Percentiles rank a stretch among this genome's conserved stretches.
Evolutionary conservation across 139 green algal species (phyloP).

Genomic region (Spirogloea muscicola): DNA sequence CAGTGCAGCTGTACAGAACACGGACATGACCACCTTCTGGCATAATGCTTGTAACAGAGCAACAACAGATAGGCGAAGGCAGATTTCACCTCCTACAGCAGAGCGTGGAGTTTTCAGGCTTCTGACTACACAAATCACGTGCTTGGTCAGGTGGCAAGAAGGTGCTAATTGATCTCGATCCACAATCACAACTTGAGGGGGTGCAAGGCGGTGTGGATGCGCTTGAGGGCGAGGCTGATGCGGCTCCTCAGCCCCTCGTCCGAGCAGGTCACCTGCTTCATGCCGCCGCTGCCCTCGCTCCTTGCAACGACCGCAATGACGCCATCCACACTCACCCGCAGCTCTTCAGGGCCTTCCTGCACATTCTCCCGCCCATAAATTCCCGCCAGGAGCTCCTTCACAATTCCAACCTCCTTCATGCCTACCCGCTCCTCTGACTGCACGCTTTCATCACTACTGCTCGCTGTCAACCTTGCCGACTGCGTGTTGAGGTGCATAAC

Average conservation of each 20-base stretch:
- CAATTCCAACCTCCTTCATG: neutral
- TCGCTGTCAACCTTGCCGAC: neutral
- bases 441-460: neutral
- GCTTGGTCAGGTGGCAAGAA: no score
- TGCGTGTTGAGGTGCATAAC: slow-evolving; percentile 66
- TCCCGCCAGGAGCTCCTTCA: neutral
- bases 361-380: neutral
- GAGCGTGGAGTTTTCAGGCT: no score
- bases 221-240: slow-evolving; percentile 25
- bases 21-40: no score
- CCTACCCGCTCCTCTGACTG: neutral
- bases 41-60: no score
- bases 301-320: neutral
- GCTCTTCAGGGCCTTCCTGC: neutral
- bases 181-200: slow-evolving; percentile 33
- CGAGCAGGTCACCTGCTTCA: slow-evolving; percentile 6
- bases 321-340: slow-evolving; percentile 9
- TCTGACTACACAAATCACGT: no score
- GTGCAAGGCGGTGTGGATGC: slow-evolving; percentile 33
- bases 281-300: neutral
- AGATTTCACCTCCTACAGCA: no score
- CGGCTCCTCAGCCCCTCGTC: slow-evolving; percentile 35
- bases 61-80: no score
- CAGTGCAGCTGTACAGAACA: no score
- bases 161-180: no score